phyloP scores from a whole-genome alignment of 176 grass and related monocot species.

The Musa beccarii region DNA sequence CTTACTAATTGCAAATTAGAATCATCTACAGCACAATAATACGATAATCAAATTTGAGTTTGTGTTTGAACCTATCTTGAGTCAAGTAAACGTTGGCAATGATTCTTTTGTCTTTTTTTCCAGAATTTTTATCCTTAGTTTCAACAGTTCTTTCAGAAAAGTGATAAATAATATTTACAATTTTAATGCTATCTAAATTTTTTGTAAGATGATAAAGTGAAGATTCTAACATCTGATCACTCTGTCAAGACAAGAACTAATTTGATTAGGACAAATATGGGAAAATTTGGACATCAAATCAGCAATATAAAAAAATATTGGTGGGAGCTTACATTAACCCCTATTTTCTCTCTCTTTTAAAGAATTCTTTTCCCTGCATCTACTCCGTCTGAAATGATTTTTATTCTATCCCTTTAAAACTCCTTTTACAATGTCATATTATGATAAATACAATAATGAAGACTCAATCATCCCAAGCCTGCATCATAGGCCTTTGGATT shows the following conservation, averaged over 20 bases:
- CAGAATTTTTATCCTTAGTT: background rate
- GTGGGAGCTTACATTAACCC: background rate
- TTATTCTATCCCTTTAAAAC: background rate
- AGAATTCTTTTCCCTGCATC: background rate
- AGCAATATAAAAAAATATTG: background rate
- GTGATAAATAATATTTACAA: background rate
- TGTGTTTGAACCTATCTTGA: background rate
- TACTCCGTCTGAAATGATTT: no score
- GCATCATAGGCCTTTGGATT: background rate
- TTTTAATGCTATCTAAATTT: background rate
- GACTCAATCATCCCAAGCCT: background rate
- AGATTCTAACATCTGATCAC: background rate
- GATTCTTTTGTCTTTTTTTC: background rate
- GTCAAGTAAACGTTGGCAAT: background rate
- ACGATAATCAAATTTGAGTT: background rate
- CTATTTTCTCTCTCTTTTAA: background rate
- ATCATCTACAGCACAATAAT: background rate
- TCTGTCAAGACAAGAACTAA: background rate
- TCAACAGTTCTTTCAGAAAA: background rate
- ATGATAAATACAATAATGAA: background rate
- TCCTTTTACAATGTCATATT: background rate
- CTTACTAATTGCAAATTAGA: background rate
- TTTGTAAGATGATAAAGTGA: background rate
- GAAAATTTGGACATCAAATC: background rate
- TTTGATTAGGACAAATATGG: background rate